phyloP scores from a whole-genome alignment of 2,329 filamentous ascomycete genomes.

The Botrytis fabae region DNA sequence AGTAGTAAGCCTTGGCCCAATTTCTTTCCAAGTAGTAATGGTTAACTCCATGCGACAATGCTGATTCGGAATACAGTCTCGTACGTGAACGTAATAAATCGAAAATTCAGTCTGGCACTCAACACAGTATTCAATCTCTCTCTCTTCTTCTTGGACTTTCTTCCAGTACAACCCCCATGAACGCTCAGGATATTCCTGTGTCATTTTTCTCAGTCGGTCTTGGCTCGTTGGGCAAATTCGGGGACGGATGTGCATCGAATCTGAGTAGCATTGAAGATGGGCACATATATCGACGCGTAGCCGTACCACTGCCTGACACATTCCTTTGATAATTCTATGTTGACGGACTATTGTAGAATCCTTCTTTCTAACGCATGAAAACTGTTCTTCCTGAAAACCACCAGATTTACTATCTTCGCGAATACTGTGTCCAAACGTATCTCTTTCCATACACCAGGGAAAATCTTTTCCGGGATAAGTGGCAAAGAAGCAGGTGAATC shows the following conservation, averaged over 20 bases:
- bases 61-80: not conserved
- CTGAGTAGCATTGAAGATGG: not conserved
- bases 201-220: not conserved
- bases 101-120: not conserved
- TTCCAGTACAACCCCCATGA: not conserved
- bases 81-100: not conserved
- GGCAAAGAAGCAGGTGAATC: not conserved
- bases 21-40: not conserved
- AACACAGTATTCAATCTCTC: not conserved
- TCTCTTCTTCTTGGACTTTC: not conserved
- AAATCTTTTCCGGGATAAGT: not conserved
- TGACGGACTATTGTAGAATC: not conserved
- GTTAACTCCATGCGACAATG: not conserved
- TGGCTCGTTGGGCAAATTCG: not conserved
- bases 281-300: not conserved
- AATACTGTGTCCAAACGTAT: not conserved
- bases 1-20: not conserved
- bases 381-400: not conserved
- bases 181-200: not conserved
- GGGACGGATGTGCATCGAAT: not conserved
- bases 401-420: not conserved
- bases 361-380: not conserved
- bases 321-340: not conserved
- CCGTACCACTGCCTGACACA: not conserved
- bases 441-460: not conserved